These are phyloP conservation scores for Hypholoma sublateritium DNA, from an alignment of 768 basidiomycete species.

Conservation along the genomic window DNA sequence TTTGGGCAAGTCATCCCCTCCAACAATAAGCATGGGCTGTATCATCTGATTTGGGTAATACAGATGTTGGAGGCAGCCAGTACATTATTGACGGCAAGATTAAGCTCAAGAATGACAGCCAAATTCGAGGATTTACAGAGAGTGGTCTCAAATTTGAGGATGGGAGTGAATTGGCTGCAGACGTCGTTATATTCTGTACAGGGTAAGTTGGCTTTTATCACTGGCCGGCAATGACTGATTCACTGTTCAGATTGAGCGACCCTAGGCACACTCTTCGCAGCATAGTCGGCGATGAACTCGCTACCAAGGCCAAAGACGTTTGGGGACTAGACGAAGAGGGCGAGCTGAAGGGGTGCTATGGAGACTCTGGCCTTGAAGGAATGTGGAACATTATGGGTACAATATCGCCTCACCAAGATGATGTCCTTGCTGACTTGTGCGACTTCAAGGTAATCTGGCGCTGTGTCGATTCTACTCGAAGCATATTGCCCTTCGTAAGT, in stretches of 20 bases:
- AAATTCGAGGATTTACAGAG: conserved; percentile 44
- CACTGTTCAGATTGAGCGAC: conserved; percentile 41
- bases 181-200: conserved; percentile 61
- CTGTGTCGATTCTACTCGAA: conserved; percentile 60
- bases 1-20: conserved; percentile 40
- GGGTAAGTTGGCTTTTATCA: conserved; percentile 34
- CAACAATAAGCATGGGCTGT: background rate
- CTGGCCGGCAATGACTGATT: background rate
- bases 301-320: conserved; percentile 45
- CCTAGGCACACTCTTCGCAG: conserved; percentile 35
- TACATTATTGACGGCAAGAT: conserved; percentile 67
- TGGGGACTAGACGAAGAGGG: conserved; percentile 71
- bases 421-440: background rate
- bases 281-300: conserved; percentile 48
- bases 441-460: conserved; percentile 40
- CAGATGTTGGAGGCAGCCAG: conserved; percentile 60
- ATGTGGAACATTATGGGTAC: conserved; percentile 64
- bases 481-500: conserved; percentile 62
- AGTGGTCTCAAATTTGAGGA: conserved; percentile 48
- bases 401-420: background rate
- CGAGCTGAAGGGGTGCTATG: conserved; percentile 51
- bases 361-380: conserved; percentile 49
- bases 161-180: conserved; percentile 45
- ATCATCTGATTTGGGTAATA: background rate
- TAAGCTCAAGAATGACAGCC: conserved; percentile 63